These are phyloP conservation scores for Aspergillus carbonarius DNA, from an alignment of 2,329 filamentous ascomycete genomes.

Conservation along the genomic window DNA sequence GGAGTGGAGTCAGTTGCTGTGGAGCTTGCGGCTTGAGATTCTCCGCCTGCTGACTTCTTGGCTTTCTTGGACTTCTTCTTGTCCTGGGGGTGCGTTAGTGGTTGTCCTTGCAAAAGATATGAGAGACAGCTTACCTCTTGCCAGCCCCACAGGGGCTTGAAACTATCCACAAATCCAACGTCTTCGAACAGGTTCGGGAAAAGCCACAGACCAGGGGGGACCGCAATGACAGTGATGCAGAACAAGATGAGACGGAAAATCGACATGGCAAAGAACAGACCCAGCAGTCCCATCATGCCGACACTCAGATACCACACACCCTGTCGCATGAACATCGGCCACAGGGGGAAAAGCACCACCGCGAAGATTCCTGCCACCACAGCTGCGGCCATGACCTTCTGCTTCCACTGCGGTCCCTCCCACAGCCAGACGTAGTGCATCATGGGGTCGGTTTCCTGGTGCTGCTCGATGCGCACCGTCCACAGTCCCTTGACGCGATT, in stretches of 20 bases:
- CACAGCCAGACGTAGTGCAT: conserved; percentile 97
- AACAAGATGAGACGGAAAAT: conserved; percentile 96
- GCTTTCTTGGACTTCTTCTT: conserved; percentile 44
- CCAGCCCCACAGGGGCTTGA: conserved; percentile 96
- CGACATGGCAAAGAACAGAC: conserved; percentile 94
- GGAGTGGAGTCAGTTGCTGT: conserved; percentile 19
- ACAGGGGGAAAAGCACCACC: conserved; percentile 91
- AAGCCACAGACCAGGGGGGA: conserved; percentile 89
- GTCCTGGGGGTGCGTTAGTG: conserved; percentile 24
- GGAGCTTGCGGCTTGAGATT: conserved; percentile 5
- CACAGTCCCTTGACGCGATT: conserved; percentile 95
- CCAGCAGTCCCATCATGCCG: conserved; percentile 84
- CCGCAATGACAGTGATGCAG: conserved; percentile 81
- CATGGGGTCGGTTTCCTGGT: conserved; percentile 69
- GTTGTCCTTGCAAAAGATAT: neutral
- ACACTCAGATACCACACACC: conserved; percentile 98
- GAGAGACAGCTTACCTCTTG: conserved; percentile 68
- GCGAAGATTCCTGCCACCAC: conserved; percentile 82
- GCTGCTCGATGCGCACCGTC: conserved; percentile 93
- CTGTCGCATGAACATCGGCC: conserved; percentile 85
- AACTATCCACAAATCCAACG: conserved; percentile 96
- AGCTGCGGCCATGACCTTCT: conserved; percentile 83
- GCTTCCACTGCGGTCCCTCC: conserved; percentile 90
- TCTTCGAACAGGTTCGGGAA: conserved; percentile 98
- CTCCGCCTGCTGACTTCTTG: conserved; percentile 23